Conservation (phyloP, 1,284 basidiomycete species). For the Pseudozyma thailandica region DNA sequence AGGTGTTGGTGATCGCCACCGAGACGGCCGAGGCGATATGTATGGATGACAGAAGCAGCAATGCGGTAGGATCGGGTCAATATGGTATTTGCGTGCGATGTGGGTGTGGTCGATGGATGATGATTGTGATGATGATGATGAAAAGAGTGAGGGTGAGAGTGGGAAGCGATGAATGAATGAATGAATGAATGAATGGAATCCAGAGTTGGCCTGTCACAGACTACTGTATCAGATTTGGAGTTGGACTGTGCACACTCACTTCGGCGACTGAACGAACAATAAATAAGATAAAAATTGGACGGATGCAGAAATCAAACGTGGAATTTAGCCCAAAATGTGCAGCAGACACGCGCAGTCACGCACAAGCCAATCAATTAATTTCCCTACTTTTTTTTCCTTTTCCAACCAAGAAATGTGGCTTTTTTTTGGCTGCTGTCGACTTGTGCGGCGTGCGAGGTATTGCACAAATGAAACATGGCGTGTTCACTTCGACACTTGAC, state of each 20-base stretch:
- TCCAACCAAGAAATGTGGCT: constrained; percentile 1
- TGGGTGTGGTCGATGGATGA: neutral
- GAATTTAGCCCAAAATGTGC: too few species aligned
- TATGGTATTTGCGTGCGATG: neutral
- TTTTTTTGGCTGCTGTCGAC: neutral
- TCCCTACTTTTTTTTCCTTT: too few species aligned
- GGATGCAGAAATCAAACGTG: too few species aligned
- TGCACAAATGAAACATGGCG: too few species aligned
- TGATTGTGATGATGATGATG: constrained; percentile 1
- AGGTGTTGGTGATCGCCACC: too few species aligned
- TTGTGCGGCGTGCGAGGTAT: neutral
- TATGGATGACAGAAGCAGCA: too few species aligned
- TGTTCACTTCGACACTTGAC: too few species aligned
- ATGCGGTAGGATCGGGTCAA: too few species aligned
- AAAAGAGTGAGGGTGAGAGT: neutral
- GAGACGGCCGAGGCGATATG: too few species aligned
- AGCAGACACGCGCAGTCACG: neutral
- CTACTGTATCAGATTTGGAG: too few species aligned
- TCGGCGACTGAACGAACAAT: neutral
- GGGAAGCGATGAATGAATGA: neutral
- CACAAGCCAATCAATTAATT: too few species aligned
- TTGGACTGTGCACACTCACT: neutral
- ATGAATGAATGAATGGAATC: neutral
- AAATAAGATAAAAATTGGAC: neutral
- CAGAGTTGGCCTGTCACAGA: constrained; percentile 6